Evolutionary conservation across 257 asterid species (phyloP), one percentile per base, ranked within the genome.

Genomic region (Jacaranda mimosifolia): DNA sequence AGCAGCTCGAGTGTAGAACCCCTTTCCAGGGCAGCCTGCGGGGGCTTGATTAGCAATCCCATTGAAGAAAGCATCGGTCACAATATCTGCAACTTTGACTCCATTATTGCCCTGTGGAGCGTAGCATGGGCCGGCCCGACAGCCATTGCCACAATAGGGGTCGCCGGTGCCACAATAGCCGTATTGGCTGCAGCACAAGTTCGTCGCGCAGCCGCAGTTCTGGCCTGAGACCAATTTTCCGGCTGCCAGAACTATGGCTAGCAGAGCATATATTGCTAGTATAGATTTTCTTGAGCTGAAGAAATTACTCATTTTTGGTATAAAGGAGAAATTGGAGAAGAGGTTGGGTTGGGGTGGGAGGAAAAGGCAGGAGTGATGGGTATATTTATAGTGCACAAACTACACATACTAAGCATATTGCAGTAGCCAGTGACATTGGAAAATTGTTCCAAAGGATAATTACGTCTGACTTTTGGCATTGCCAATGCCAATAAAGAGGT

Each of bases 61-160:
- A 32, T 77, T 75, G 46, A 83, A 83, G 26, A 85, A 85, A 0
- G 80, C 58, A 43, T 80, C 84, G 3, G 82, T 78, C 53, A 84
- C 88, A 51, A 81, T 71, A 11, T 59, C 71, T 12, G 83, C 38
- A 26, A 84, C 83, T 12, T 78, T 63, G 5, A 38, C 52, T 15
- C 56, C 73, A 15, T 71, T 38, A 26, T 26, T 26, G 32, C 32
- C 32, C 32, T 26, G 32, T 12, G 75, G 15, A 56, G 52, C 48
- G 15, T 7, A n/a, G 36, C 81, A 75, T 3, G 84, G 77, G 51
- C 86, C 86, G 5, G 18, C 56, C 1, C 38, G 76, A 48, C 86
- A 83, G 5, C 86, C 86, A 14, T 12, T 14, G n/a, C 86, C 86
- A 45, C 86, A 59, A 68, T 14, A 81, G 19, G 13, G 7, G 0